A percentile compares a stretch with the other conserved stretches of the same genome.
phyloP scores from a whole-genome alignment of 1,139 yeast genomes.

The Magnusiomyces paraingens region DNA sequence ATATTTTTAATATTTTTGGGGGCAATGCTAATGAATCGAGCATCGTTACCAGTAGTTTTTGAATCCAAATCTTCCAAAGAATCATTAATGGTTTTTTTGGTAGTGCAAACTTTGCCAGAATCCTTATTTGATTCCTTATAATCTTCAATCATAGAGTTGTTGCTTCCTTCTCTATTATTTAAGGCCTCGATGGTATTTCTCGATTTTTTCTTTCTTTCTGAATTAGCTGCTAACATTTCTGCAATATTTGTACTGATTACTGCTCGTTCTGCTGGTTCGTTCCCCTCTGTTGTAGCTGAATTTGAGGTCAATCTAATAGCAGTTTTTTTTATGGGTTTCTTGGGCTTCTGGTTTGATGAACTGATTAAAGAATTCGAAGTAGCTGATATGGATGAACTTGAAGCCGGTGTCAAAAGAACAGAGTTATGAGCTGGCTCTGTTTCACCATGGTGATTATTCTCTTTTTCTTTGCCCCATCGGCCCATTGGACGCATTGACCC shows the following conservation, averaged over 20 bases:
- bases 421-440: background rate
- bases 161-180: background rate
- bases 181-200: background rate
- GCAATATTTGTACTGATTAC: no score
- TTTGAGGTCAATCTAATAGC: background rate
- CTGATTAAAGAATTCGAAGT: background rate
- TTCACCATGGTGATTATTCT: background rate
- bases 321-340: background rate
- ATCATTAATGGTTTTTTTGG: background rate
- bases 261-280: background rate
- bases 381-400: background rate
- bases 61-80: background rate
- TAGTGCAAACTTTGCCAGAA: background rate
- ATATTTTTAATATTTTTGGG: background rate
- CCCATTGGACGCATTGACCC: conserved; percentile 31
- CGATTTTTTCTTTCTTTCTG: no score
- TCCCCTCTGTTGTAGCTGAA: background rate
- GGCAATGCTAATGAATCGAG: background rate
- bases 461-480: conserved; percentile 26
- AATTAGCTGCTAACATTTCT: no score
- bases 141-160: background rate
- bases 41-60: no score
- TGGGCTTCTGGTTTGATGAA: background rate
- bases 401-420: background rate
- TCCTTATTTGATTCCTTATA: background rate